Percentiles rank a stretch among this genome's conserved stretches.
These are phyloP conservation scores for Neonectria faginata DNA, from an alignment of 2,329 filamentous ascomycete species.

Conservation along the genomic window DNA sequence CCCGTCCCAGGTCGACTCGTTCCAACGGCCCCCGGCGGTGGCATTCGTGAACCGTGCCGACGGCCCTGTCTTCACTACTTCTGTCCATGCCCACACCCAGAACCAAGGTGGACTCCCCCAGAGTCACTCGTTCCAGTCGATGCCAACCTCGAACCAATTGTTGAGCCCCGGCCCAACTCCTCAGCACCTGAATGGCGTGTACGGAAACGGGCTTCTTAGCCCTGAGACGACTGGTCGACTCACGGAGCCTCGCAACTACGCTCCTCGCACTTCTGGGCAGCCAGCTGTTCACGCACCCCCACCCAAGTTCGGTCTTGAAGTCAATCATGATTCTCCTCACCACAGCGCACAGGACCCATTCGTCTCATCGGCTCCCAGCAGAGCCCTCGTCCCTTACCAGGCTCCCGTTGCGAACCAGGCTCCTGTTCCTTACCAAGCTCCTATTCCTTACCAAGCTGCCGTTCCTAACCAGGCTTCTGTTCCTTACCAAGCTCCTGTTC, in stretches of 20 bases:
- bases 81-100: conserved; percentile 3
- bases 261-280: conserved; percentile 50
- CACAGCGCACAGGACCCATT: conserved; percentile 36
- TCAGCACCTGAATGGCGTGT: conserved; percentile 21
- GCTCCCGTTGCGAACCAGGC: not conserved
- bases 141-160: conserved; percentile 20
- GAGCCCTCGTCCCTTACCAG: conserved; percentile 3
- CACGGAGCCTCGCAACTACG: conserved; percentile 58
- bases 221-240: conserved; percentile 39
- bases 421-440: not conserved
- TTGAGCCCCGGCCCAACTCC: conserved; percentile 38
- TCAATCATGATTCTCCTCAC: conserved; percentile 22
- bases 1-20: conserved; percentile 7
- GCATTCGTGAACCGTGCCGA: conserved; percentile 7
- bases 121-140: conserved; percentile 19
- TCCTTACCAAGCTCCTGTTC: not conserved
- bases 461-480: not conserved
- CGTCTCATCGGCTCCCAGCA: conserved; percentile 8
- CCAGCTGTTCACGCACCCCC: conserved; percentile 48
- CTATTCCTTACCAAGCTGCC: not conserved
- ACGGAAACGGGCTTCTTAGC: conserved; percentile 14
- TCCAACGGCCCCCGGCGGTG: conserved; percentile 20
- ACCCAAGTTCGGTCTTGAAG: conserved; percentile 52
- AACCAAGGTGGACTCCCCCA: conserved; percentile 20
- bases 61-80: conserved; percentile 11